Evolutionary conservation across 768 basidiomycete genomes (phyloP).

Genomic region (Termitomyces sp.): DNA sequence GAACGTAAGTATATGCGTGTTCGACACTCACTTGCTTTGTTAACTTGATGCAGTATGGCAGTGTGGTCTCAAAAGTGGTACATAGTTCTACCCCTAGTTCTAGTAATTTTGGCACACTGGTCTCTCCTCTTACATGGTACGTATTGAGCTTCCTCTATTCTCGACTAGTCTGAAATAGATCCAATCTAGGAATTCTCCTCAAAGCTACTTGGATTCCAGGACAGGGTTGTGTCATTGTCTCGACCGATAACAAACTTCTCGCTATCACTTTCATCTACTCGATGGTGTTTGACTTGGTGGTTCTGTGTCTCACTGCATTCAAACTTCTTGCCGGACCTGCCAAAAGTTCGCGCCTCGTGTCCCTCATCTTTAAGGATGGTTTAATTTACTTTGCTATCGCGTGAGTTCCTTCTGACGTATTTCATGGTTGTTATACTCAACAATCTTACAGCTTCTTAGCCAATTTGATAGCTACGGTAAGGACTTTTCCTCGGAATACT

Average conservation of each 20-base stretch:
- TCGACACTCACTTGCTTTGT: not conserved
- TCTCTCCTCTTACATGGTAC: slow-evolving; percentile 63
- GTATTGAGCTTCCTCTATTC: not conserved
- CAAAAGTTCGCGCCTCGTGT: slow-evolving; percentile 51
- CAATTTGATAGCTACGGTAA: slow-evolving; percentile 62
- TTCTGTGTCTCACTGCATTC: slow-evolving; percentile 53
- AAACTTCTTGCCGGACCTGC: slow-evolving; percentile 46
- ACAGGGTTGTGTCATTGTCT: slow-evolving; percentile 49
- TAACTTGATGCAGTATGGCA: slow-evolving; percentile 43
- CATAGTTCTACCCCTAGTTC: slow-evolving; percentile 44
- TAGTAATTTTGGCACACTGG: slow-evolving; percentile 66
- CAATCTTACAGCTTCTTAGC: slow-evolving; percentile 48
- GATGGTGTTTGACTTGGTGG: slow-evolving; percentile 65
- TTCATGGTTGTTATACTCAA: not conserved
- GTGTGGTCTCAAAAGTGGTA: slow-evolving; percentile 60
- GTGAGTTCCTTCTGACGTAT: slow-evolving; percentile 30
- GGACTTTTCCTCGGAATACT: slow-evolving; percentile 11
- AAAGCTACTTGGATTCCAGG: slow-evolving; percentile 50
- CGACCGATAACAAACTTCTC: slow-evolving; percentile 54
- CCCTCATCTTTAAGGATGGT: slow-evolving; percentile 66
- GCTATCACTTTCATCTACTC: slow-evolving; percentile 68
- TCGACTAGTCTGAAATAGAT: not conserved
- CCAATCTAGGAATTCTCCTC: slow-evolving; percentile 44
- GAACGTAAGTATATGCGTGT: slow-evolving; percentile 42
- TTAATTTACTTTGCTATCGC: slow-evolving; percentile 69